Conservation (phyloP, 2,329 filamentous ascomycete species). For the Monosporascus ibericus region DNA sequence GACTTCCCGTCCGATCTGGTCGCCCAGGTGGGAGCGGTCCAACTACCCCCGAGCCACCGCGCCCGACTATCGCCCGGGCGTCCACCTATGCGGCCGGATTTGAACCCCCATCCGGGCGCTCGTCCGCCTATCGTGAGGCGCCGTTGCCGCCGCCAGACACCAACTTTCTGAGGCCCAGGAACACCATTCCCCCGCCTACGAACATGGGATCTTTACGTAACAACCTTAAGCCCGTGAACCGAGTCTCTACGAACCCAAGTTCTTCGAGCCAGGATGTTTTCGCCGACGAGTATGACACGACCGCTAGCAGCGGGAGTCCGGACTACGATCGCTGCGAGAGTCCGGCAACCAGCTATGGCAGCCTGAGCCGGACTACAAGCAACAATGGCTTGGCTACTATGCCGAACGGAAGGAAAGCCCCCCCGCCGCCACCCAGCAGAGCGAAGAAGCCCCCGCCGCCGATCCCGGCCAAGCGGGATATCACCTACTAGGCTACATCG, state of each 20-base stretch:
- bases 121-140: slow-evolving; percentile 21
- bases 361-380: slow-evolving; percentile 42
- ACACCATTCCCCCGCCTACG: slow-evolving; percentile 16
- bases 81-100: slow-evolving; percentile 15
- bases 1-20: slow-evolving; percentile 38
- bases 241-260: slow-evolving; percentile 34
- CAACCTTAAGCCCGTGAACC: slow-evolving; percentile 40
- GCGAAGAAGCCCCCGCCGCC: slow-evolving; percentile 51
- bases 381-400: slow-evolving; percentile 22
- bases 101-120: slow-evolving; percentile 13
- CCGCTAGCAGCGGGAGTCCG: slow-evolving; percentile 45
- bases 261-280: slow-evolving; percentile 37
- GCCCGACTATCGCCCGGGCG: slow-evolving; percentile 22
- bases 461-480: slow-evolving; percentile 34
- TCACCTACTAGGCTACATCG: slow-evolving; percentile 12
- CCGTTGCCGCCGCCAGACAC: slow-evolving; percentile 18
- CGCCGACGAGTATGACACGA: slow-evolving; percentile 43
- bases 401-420: slow-evolving; percentile 30
- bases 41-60: slow-evolving; percentile 21
- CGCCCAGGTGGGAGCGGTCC: slow-evolving; percentile 19
- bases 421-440: slow-evolving; percentile 40
- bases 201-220: slow-evolving; percentile 33
- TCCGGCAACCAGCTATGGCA: slow-evolving; percentile 51
- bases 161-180: slow-evolving; percentile 16
- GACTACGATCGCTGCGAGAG: slow-evolving; percentile 47